Base-by-base conservation (phyloP, 768 basidiomycete species). In the Porphyrellus cyaneotinctus region DNA sequence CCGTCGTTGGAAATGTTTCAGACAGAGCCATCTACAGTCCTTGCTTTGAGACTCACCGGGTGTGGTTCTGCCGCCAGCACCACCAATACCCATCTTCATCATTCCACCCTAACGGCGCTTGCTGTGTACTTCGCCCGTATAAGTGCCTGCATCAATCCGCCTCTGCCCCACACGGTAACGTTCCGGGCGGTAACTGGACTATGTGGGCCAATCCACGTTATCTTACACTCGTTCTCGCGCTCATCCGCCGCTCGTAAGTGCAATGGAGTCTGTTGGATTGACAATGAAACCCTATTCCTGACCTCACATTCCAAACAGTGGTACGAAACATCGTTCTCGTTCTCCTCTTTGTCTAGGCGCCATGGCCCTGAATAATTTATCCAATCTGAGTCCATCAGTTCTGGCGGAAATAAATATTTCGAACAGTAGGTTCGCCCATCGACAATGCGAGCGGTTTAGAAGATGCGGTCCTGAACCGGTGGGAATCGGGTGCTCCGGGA, bases 161-260 rank as follows among this genome's bases (percentile, higher is more conserved):
- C 41, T 49, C 46, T 48, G 26, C 33, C 20, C 58, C 53, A 42
- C 53, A 36, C 24, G 46, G n/a, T 35, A 49, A 18, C 43, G 12
- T 15, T 42, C 8, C 46, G 28, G 37, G 30, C 8, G 42, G 47
- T 41, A 35, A 37, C 32, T 44, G 42, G 43, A 36, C 35, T 47
- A 23, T 15, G n/a, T 33, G 36, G 47, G 11, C 18, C 12, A 31
- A 20, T 28, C 53, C 41, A 38, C 39, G 38, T 44, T 18, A 57
- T 49, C 48, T 14, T 42, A 26, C 18, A 20, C 30, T 45, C 28
- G 48, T 53, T 60, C 51, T 38, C 42, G 37, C 61, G 53, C 61
- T 48, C 42, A 56, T 41, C 26, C 18, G 35, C 32, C 31, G 37
- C 35, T 46, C 33, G 30, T 43, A 26, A 12, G 53, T 24, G 26